phyloP scores from a whole-genome alignment of 2,329 filamentous ascomycete species.

The Phaeosphaeria sp. region DNA sequence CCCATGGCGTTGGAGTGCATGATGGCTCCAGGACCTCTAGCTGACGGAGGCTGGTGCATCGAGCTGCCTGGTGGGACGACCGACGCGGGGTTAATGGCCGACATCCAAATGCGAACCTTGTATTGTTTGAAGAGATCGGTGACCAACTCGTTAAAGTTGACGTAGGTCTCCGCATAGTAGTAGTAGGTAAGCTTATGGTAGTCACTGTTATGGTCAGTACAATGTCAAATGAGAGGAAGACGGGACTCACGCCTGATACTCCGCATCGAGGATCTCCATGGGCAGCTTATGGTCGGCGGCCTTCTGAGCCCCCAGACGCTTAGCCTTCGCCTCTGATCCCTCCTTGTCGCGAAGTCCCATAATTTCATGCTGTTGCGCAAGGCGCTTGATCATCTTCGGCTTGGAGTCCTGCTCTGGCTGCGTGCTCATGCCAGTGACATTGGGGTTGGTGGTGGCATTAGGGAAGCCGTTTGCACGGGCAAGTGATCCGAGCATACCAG shows the following conservation, averaged over 20 bases:
- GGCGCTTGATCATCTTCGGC: constrained; percentile 94
- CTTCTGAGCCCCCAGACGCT: constrained; percentile 95
- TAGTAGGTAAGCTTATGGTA: constrained; percentile 99
- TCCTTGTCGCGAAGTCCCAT: constrained; percentile 91
- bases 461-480: constrained; percentile 43
- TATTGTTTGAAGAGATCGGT: constrained; percentile 99
- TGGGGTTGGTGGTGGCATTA: constrained; percentile 49
- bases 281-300: constrained; percentile 92
- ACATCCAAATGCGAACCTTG: constrained; percentile 99
- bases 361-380: constrained; percentile 91
- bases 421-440: constrained; percentile 60
- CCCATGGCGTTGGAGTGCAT: constrained; percentile 28
- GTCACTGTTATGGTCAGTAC: constrained; percentile 67
- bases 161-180: constrained; percentile 97
- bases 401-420: constrained; percentile 72
- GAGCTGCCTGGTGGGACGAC: constrained; percentile 61
- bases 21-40: constrained; percentile 48
- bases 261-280: constrained; percentile 98
- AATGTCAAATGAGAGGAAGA: constrained; percentile 18
- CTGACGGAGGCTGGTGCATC: constrained; percentile 44
- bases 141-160: constrained; percentile 98
- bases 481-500: constrained; percentile 60
- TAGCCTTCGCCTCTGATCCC: constrained; percentile 96
- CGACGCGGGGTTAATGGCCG: constrained; percentile 95
- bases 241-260: constrained; percentile 92